phyloP scores from a whole-genome alignment of 1,284 basidiomycete species.

The Bjerkandera adusta region DNA sequence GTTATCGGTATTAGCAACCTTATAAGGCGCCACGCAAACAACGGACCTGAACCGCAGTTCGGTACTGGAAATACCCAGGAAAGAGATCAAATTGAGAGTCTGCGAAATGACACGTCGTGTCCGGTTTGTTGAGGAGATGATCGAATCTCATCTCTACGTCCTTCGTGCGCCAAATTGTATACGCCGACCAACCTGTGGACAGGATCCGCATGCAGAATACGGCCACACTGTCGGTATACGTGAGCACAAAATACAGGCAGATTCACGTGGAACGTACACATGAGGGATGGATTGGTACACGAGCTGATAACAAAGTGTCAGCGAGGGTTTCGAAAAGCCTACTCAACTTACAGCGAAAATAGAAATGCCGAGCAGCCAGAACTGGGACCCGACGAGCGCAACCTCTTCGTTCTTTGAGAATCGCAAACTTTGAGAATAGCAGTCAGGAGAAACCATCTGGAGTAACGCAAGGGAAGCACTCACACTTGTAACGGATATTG shows the following conservation, averaged over 20 bases:
- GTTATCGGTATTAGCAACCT: not conserved
- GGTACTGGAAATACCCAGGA: conserved; percentile 39
- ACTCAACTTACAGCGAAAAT: conserved; percentile 36
- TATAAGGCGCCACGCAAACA: not conserved
- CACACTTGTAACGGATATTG: conserved; percentile 44
- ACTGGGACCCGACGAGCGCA: conserved; percentile 48
- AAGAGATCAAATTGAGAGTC: conserved; percentile 52
- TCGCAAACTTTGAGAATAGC: too few species aligned
- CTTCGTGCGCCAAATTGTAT: conserved; percentile 46
- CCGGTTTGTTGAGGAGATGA: conserved; percentile 36
- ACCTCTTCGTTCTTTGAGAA: conserved; percentile 51
- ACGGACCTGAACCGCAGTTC: conserved; percentile 42
- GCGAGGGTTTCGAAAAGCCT: not conserved
- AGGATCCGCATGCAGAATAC: conserved; percentile 45
- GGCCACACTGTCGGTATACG: too few species aligned
- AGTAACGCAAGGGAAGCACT: conserved; percentile 18
- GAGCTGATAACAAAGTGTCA: conserved; percentile 27
- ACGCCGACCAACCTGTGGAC: conserved; percentile 49
- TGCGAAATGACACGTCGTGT: conserved; percentile 46
- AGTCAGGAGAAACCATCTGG: not conserved
- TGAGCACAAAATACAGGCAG: too few species aligned
- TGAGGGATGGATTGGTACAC: conserved; percentile 42
- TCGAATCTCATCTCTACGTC: conserved; percentile 34
- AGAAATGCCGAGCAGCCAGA: conserved; percentile 59
- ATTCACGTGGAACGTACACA: too few species aligned